Conservation (phyloP, 352 stramenopile species). For the Pythium monospermum region DNA sequence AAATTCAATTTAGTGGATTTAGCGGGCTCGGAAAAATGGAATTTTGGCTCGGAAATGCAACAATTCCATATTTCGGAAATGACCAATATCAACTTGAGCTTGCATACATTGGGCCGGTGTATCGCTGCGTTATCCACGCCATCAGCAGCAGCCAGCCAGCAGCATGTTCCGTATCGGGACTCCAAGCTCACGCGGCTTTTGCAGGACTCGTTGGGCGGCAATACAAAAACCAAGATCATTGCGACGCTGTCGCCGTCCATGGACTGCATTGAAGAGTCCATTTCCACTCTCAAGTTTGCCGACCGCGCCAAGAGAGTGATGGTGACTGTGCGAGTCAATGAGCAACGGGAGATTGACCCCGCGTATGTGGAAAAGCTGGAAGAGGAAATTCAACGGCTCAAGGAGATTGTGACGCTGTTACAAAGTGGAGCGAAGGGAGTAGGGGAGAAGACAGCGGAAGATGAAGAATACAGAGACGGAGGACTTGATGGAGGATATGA, state of each 20-base stretch:
- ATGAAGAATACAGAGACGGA: conserved; percentile 2
- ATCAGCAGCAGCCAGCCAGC: conserved; percentile 24
- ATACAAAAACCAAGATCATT: conserved; percentile 91
- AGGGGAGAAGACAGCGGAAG: background rate
- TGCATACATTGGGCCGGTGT: conserved; percentile 88
- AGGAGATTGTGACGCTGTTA: conserved; percentile 52
- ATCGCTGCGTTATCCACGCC: conserved; percentile 81
- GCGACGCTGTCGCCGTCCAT: conserved; percentile 83
- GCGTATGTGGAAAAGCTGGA: conserved; percentile 87
- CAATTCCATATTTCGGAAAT: conserved; percentile 88
- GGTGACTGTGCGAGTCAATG: conserved; percentile 80
- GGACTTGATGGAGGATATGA: background rate
- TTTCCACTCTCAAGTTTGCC: conserved; percentile 93
- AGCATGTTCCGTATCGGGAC: conserved; percentile 91
- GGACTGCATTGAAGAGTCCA: conserved; percentile 88
- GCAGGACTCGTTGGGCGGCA: conserved; percentile 83
- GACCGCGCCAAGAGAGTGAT: conserved; percentile 91
- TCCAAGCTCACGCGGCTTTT: conserved; percentile 92
- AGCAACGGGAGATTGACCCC: conserved; percentile 80
- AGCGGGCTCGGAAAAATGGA: conserved; percentile 93
- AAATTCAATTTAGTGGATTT: conserved; percentile 96
- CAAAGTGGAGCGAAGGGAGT: conserved; percentile 13
- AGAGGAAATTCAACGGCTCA: conserved; percentile 75
- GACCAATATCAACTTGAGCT: conserved; percentile 93
- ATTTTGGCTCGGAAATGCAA: conserved; percentile 74